A percentile compares a stretch with the other conserved stretches of the same genome.
These are phyloP conservation scores for Senna tora DNA, from an alignment of 306 rosid genomes.

Conservation along the genomic window DNA sequence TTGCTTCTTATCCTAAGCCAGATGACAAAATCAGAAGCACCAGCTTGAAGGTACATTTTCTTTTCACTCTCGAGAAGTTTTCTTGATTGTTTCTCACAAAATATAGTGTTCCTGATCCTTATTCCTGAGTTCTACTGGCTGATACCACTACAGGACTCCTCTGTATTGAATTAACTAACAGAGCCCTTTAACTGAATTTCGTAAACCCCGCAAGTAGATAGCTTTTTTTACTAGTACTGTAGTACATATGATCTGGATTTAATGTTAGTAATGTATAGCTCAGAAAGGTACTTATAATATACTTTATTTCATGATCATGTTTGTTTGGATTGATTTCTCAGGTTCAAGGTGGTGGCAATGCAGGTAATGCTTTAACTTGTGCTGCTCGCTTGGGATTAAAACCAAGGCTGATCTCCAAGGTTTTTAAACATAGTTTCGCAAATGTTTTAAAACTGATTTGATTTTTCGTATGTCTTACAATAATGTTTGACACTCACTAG, in stretches of 20 bases:
- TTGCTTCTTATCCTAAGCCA: constrained; percentile 70
- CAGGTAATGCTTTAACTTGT: constrained; percentile 78
- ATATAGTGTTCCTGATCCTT: not conserved
- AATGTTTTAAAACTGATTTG: not conserved
- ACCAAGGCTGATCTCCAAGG: constrained; percentile 83
- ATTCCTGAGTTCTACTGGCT: too few relatives aligned
- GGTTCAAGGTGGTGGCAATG: constrained; percentile 90
- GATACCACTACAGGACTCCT: not conserved
- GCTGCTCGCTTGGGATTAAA: constrained; percentile 74
- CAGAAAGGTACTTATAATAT: not conserved
- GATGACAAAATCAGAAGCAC: constrained; percentile 84
- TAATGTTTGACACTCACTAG: constrained; percentile 39
- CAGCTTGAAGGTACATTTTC: constrained; percentile 49
- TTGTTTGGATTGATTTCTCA: constrained; percentile 37
- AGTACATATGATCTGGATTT: not conserved
- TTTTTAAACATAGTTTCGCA: constrained; percentile 19
- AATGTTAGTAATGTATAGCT: not conserved
- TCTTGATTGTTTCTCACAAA: not conserved
- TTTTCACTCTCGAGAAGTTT: not conserved
- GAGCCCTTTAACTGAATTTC: not conserved
- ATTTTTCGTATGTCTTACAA: not conserved
- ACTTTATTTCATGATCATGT: not conserved
- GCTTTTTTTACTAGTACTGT: too few relatives aligned
- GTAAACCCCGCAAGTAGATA: too few relatives aligned
- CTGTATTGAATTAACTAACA: not conserved